Conservation (phyloP, 805 yeast genomes). For the Metschnikowia lochheadii region DNA sequence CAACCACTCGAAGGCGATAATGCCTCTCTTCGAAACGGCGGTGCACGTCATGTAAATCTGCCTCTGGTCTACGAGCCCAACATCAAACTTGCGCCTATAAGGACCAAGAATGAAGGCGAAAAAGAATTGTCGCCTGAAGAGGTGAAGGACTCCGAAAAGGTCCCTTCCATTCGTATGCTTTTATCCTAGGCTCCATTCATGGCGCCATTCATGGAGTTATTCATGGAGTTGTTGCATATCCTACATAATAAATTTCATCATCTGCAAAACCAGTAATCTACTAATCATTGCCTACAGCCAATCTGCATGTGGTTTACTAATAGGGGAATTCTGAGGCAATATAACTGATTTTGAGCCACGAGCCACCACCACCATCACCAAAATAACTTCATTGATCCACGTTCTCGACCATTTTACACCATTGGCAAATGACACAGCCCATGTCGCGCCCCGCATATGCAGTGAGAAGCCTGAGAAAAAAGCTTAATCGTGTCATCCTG, state of each 20-base stretch:
- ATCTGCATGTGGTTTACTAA: background rate
- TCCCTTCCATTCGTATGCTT: slow-evolving; percentile 16
- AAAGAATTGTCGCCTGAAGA: slow-evolving; percentile 1
- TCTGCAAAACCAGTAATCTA: background rate
- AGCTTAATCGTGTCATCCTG: background rate
- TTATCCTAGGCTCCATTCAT: slow-evolving; percentile 6
- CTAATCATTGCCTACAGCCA: background rate
- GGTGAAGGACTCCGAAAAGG: slow-evolving; percentile 11
- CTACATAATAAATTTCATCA: background rate
- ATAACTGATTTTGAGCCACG: background rate
- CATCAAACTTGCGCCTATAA: slow-evolving; percentile 12
- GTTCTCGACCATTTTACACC: too few relatives aligned
- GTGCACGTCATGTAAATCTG: background rate
- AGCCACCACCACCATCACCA: background rate
- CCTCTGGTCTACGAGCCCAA: background rate
- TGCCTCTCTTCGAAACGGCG: background rate
- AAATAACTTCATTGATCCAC: background rate
- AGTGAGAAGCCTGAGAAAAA: background rate
- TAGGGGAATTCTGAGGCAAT: background rate
- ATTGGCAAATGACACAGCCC: background rate
- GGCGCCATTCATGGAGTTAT: background rate
- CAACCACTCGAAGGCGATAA: background rate
- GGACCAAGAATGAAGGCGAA: background rate
- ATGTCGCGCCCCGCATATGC: background rate
- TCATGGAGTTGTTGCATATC: background rate